Evolutionary conservation across 495 filamentous ascomycete species (phyloP), one percentile per base, ranked within the genome.

Genomic region (Evernia prunastri): DNA sequence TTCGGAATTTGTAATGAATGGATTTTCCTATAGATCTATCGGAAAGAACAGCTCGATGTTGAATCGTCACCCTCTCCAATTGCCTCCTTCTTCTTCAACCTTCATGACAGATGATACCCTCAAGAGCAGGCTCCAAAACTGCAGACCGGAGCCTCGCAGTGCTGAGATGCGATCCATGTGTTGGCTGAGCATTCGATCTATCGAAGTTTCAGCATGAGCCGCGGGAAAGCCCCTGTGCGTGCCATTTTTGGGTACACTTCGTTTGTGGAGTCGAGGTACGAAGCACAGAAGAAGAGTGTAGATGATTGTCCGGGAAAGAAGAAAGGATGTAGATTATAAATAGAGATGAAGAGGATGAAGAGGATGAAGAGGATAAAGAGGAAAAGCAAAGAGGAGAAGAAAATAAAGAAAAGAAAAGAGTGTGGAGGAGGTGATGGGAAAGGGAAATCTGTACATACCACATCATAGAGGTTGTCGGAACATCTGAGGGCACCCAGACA

Each of bases 121-220:
- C 4, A 45, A 20, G 1, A 45, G 42, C 42, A 45, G 3, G 42
- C 1, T n/a, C 42, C 42, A 45, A n/a, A 20, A 4, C 20, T 45
- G 42, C 42, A 45, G 42, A 45, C n/a, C 42, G 42, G 42, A 45
- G 42, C 42, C 42, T 45, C 42, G 42, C 42, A 45, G 20, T 45
- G 42, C 6, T 45, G 17, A 45, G 6, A 45, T 18, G 42, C 42
- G 4, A 45, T 18, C 42, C 42, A 45, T n/a, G 42, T 45, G 42
- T 20, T n/a, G 42, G 20, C 42, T 5, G 17, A 20, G 42, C 42
- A 45, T 45, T 45, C 17, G 42, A 45, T 45, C 42, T 45, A 11
- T n/a, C 12, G 42, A 11, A 45, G 18, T n/a, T 45, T 45, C 20
- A 45, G 42, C 42, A 45, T 13, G 2, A 40, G 9, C 37, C 37